Evolutionary conservation across 495 filamentous ascomycete species (phyloP).

Genomic region (Neohortaea acidophila): DNA sequence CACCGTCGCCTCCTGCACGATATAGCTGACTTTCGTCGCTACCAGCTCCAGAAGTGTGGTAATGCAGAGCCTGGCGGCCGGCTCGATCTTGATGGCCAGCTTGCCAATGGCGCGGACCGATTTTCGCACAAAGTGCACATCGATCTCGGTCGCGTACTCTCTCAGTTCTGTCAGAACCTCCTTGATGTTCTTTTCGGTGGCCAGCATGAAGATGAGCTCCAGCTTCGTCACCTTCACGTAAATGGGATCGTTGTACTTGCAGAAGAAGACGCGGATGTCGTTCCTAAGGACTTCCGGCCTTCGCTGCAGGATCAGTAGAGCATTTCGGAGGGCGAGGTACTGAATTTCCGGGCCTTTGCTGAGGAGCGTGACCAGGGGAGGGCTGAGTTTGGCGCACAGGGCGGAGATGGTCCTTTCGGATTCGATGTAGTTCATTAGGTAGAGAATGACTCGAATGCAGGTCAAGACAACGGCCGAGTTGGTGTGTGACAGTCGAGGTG

Average conservation of each 20-base stretch:
- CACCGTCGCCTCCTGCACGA: conserved; percentile 98
- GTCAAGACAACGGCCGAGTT: conserved; percentile 96
- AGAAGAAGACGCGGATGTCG: conserved; percentile 97
- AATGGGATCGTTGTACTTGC: conserved; percentile 99
- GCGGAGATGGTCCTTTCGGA: conserved; percentile 82
- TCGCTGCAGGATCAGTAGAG: conserved; percentile 82
- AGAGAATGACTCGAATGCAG: conserved; percentile 87
- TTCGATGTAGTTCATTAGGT: conserved; percentile 97
- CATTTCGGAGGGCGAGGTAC: conserved; percentile 89
- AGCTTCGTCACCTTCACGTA: conserved; percentile 99
- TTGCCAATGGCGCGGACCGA: conserved; percentile 96
- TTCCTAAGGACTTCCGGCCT: conserved; percentile 88
- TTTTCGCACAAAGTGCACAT: conserved; percentile 96
- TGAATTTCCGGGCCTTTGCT: conserved; percentile 96
- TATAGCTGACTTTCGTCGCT: conserved; percentile 97
- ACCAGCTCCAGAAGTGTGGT: conserved; percentile 85
- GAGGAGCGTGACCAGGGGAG: conserved; percentile 84
- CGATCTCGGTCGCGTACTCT: conserved; percentile 96
- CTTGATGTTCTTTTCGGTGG: conserved; percentile 87
- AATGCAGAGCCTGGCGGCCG: conserved; percentile 78
- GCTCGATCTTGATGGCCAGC: conserved; percentile 96
- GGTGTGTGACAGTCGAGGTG: conserved; percentile 83
- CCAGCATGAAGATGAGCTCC: conserved; percentile 97
- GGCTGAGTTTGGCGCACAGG: conserved; percentile 84
- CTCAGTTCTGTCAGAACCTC: conserved; percentile 88